These are phyloP conservation scores for Phanerochaete carnosa DNA, from an alignment of 768 basidiomycete species.

Conservation along the genomic window DNA sequence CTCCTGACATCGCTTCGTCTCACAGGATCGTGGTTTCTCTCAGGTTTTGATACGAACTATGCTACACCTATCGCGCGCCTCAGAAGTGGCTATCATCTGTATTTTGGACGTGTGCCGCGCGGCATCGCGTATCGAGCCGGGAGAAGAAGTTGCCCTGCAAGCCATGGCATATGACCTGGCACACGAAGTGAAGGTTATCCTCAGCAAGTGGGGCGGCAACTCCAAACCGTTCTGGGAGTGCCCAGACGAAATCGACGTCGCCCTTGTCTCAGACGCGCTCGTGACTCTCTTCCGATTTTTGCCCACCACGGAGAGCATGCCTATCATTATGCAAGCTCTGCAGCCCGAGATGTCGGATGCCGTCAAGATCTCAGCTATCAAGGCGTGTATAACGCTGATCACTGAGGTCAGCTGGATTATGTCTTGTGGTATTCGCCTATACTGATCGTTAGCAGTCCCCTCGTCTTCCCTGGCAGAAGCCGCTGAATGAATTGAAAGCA, in stretches of 20 bases:
- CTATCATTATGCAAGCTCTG: constrained; percentile 61
- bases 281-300: constrained; percentile 71
- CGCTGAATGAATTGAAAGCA: constrained; percentile 45
- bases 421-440: neutral
- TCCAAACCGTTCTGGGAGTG: constrained; percentile 64
- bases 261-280: constrained; percentile 71
- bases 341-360: constrained; percentile 79
- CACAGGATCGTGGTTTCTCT: constrained; percentile 50
- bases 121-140: constrained; percentile 45
- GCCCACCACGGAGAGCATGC: constrained; percentile 55
- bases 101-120: constrained; percentile 77
- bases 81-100: constrained; percentile 69
- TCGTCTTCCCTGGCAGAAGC: constrained; percentile 54
- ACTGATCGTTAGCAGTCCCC: constrained; percentile 35
- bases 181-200: constrained; percentile 71
- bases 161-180: constrained; percentile 69
- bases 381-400: constrained; percentile 65
- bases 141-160: constrained; percentile 57
- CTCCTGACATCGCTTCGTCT: neutral
- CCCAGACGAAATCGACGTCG: constrained; percentile 69
- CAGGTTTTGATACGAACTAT: constrained; percentile 63
- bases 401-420: constrained; percentile 50
- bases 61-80: constrained; percentile 48
- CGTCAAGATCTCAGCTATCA: constrained; percentile 74
- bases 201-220: constrained; percentile 31